Conservation (phyloP, 176 grass and related monocot species). For the Pharus latifolius region DNA sequence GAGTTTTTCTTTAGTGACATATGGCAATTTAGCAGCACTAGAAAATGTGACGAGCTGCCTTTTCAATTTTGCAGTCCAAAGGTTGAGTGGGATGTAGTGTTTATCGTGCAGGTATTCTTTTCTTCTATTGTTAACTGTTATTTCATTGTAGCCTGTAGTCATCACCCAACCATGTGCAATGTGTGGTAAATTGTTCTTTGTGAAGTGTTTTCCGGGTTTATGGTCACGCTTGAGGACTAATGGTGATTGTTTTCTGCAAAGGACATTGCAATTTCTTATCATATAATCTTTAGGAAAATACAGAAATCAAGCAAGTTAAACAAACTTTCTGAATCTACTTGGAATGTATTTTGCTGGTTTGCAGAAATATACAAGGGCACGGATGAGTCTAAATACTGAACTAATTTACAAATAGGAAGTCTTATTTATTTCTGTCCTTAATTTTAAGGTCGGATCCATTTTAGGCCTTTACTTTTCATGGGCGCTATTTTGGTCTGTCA, state of each 20-base stretch:
- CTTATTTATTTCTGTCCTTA: too few relatives aligned
- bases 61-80: constrained; percentile 73
- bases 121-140: neutral
- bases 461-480: too few relatives aligned
- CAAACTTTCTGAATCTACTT: neutral
- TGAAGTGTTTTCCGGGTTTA: neutral
- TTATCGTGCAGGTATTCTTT: constrained; percentile 82
- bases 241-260: neutral
- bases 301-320: neutral
- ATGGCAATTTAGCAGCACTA: neutral
- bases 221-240: neutral
- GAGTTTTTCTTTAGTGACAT: neutral
- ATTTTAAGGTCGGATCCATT: too few relatives aligned
- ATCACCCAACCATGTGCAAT: too few relatives aligned
- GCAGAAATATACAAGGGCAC: neutral
- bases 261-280: neutral
- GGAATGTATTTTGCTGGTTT: neutral
- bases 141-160: neutral
- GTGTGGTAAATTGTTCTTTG: too few relatives aligned
- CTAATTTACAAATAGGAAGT: neutral
- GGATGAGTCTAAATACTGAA: neutral
- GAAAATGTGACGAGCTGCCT: neutral
- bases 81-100: constrained; percentile 97
- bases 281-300: neutral
- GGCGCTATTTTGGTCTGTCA: too few relatives aligned